Base-by-base conservation (phyloP, 148 eudicot genomes). In the Camellia japonica region DNA sequence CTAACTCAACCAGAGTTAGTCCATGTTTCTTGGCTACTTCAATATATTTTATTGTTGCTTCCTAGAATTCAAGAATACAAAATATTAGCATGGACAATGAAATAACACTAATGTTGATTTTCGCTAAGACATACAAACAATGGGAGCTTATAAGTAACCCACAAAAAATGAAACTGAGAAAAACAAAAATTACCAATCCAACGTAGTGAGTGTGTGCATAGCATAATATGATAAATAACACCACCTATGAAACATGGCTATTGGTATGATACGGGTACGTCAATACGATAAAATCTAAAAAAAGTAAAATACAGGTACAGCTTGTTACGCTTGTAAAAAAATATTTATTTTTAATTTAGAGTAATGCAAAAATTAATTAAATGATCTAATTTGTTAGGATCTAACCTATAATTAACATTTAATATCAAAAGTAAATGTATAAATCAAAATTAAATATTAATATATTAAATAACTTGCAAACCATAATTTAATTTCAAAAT, bases 1-100 rank as follows among this genome's bases (percentile, higher is more conserved):
- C 93, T 80, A 95, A 77, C 85, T 95, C 87, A 20, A 92, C 90
- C 2, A 89, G 92, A 65, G 89, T 87, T 55, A 93, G 87, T 58
- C 97, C 94, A 63, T 95, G 90, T 85, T 95, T 93, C 90, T 87
- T 92, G 59, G 92, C 97, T 82, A 93, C 81, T 68, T 95, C 94
- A 46, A 87, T 79, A 79, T 95, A 93, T 76, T 88, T 83, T 23
- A 78, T 79, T 7, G 98, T 95, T 68, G 92, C 98, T 90, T 90
- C 97, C 98, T 95, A 91, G 59, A 82, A 87, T 82, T 69, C 44
- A 80, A 63, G 74, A 38, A 79, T 20, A 11, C 7, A 51, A 65
- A 20, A 42, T 59, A 74, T 68, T 75, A 74, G 43, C 19, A 41
- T 11, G 23, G 41, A 55, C 46, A 11, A 52, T 7, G 10, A 42